These are phyloP conservation scores for Ceratopteris richardii DNA, from an alignment of 75 land plant species.

Conservation along the genomic window DNA sequence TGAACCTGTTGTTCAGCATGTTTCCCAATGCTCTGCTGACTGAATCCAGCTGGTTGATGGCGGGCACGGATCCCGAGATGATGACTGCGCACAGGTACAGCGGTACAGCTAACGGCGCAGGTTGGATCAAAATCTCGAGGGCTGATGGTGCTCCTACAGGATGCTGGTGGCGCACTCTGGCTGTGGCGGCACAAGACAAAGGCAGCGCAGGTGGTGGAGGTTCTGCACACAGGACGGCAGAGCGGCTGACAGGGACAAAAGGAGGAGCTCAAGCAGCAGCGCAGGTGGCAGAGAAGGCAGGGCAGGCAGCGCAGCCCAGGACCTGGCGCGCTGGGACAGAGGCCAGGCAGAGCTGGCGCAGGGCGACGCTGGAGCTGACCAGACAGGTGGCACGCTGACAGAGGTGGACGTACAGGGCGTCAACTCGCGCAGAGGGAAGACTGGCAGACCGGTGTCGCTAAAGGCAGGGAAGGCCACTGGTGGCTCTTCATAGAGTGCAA, in stretches of 20 bases:
- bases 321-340: neutral
- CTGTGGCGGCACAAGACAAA: neutral
- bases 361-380: neutral
- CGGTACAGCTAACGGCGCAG: too few relatives aligned
- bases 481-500: too few relatives aligned
- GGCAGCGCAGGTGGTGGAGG: neutral
- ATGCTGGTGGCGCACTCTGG: neutral
- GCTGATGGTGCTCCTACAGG: neutral
- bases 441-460: too few relatives aligned
- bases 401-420: neutral
- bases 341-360: neutral
- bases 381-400: constrained; percentile 1
- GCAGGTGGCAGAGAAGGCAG: too few relatives aligned
- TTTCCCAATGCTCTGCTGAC: too few relatives aligned
- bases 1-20: constrained; percentile 1
- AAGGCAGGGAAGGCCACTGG: too few relatives aligned
- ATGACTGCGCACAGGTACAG: too few relatives aligned
- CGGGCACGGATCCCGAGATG: too few relatives aligned
- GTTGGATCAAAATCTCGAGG: neutral
- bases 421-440: neutral
- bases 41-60: too few relatives aligned
- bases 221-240: neutral
- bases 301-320: too few relatives aligned
- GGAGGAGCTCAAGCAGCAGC: too few relatives aligned
- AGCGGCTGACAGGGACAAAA: neutral